Evolutionary conservation across 2,329 filamentous ascomycete species (phyloP), one percentile per base, ranked within the genome.

Genomic region (Aspergillus sp.): DNA sequence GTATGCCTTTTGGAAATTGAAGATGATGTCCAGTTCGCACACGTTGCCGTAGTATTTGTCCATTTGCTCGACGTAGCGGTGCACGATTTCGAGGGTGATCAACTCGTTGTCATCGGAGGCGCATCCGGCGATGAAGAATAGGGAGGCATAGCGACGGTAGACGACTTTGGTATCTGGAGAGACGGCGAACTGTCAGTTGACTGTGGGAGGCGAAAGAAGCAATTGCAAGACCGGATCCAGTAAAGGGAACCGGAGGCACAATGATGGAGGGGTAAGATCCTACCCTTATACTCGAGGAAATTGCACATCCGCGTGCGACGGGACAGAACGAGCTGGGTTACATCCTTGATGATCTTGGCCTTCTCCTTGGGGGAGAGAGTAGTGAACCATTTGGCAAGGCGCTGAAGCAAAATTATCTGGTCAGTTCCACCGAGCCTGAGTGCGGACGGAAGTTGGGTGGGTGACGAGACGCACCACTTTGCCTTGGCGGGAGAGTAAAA

Each of bases 1-100:
- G 76, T 99, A 99, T 54, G 94, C 94, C 76, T 99, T 99, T 65
- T 96, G 95, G 74, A 99, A 99, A 72, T 96, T 97, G 83, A 99
- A 99, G 73, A 99, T 99, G 76, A 97, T 96, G 73, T 97, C 92
- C 60, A 99, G 84, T 78, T 99, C 94, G 85, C 94, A 99, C 54
- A 99, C 94, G 73, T 99, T 99, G 74, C 94, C 94, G 74, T 97
- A 99, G 79, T 99, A 99, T 75, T 99, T 99, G 82, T 99, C 94
- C 94, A 99, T 99, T 77, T 99, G 94, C 76, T 99, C 94, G 69
- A 99, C 94, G 73, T 99, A 99, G 76, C 94, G 90, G 75, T 99
- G 94, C 66, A 99, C 95, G 70, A 99, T 91, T 75, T 99, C 94
- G 70, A 99, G 90, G 20, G 90, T 96, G 72, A 97, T 96, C 69